These are phyloP conservation scores for Cicer cuneatum DNA, from an alignment of 306 rosid genomes.

Conservation along the genomic window DNA sequence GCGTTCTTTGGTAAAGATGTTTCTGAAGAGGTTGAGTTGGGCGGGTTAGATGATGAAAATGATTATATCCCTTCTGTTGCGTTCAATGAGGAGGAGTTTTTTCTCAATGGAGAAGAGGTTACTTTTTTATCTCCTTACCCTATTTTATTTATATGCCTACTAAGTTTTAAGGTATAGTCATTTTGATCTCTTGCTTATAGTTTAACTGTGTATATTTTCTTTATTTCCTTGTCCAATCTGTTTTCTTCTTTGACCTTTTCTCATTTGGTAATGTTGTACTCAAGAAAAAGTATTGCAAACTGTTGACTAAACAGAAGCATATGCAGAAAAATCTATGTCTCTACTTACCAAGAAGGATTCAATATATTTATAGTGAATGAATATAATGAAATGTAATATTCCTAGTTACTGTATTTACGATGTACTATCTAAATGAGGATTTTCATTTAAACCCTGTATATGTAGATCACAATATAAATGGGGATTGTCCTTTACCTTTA, in stretches of 20 bases:
- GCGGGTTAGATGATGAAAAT: constrained; percentile 78
- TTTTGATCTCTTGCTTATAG: constrained; percentile 3
- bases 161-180: background rate
- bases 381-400: too few relatives aligned
- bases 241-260: background rate
- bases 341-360: too few relatives aligned
- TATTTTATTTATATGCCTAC: constrained; percentile 12
- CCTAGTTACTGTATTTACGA: too few relatives aligned
- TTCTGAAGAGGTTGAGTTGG: constrained; percentile 83
- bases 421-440: too few relatives aligned
- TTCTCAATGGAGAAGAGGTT: constrained; percentile 75
- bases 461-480: too few relatives aligned
- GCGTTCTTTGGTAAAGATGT: constrained; percentile 88
- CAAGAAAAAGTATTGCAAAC: too few relatives aligned
- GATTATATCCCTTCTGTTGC: constrained; percentile 54
- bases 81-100: constrained; percentile 69
- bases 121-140: constrained; percentile 3
- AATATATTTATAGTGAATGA: too few relatives aligned
- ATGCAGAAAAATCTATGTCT: too few relatives aligned
- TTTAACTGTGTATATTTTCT: constrained; percentile 4
- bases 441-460: too few relatives aligned
- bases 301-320: too few relatives aligned
- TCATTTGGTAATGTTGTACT: too few relatives aligned
- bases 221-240: constrained; percentile 23
- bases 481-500: too few relatives aligned